These are phyloP conservation scores for Pleurotus salmoneostramineus DNA, from an alignment of 768 basidiomycete genomes.

Conservation along the genomic window DNA sequence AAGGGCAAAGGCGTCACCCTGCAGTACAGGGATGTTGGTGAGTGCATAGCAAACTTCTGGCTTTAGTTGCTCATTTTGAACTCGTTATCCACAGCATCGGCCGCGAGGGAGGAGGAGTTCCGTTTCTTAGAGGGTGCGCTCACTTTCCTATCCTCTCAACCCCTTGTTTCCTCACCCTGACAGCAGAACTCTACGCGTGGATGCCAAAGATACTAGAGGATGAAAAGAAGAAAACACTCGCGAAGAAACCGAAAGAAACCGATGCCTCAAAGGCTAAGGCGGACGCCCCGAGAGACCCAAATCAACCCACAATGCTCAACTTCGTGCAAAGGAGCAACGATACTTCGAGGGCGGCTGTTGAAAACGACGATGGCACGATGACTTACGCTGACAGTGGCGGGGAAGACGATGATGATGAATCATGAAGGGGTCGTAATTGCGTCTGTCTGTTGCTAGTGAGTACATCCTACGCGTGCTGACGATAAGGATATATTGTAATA, in stretches of 20 bases:
- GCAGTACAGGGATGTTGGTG: constrained; percentile 79
- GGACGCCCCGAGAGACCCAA: neutral
- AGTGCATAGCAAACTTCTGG: constrained; percentile 16
- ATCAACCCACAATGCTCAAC: neutral
- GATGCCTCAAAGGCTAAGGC: neutral
- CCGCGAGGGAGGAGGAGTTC: constrained; percentile 71
- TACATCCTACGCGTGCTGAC: constrained; percentile 12
- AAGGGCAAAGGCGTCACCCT: constrained; percentile 72
- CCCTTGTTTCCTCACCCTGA: neutral
- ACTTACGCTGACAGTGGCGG: neutral
- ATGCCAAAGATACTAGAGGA: neutral
- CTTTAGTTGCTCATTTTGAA: neutral
- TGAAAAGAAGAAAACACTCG: neutral
- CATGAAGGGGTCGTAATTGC: neutral
- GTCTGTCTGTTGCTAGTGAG: neutral
- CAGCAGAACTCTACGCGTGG: neutral
- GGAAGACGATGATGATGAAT: neutral
- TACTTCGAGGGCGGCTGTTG: neutral
- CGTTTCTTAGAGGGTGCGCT: constrained; percentile 69
- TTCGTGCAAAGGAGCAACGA: neutral
- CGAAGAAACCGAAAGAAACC: neutral
- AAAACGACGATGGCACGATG: constrained; percentile 1
- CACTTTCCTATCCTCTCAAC: neutral
- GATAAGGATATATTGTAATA: constrained; percentile 20
- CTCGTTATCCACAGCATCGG: constrained; percentile 39